These are phyloP conservation scores for Proliferodiscus dingleyae DNA, from an alignment of 2,329 filamentous ascomycete genomes.

Conservation along the genomic window DNA sequence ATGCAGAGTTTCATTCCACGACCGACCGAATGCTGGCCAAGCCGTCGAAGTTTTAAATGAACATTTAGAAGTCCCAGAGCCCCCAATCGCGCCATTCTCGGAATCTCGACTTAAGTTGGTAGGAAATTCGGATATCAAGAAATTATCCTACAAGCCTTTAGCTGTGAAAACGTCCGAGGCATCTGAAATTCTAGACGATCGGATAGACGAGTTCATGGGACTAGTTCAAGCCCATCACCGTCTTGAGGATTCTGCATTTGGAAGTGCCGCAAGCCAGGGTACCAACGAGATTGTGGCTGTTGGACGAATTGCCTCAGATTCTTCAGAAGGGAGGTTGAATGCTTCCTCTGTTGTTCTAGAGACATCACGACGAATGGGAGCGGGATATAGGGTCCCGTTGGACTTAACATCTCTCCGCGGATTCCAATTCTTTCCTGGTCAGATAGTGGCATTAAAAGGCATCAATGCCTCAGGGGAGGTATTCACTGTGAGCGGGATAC, in stretches of 20 bases:
- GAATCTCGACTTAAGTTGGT: constrained; percentile 80
- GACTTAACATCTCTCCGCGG: constrained; percentile 63
- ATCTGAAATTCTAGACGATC: constrained; percentile 88
- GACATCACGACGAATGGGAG: constrained; percentile 77
- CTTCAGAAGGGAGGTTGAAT: constrained; percentile 80
- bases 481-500: constrained; percentile 73
- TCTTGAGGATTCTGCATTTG: constrained; percentile 76
- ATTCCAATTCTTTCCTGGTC: constrained; percentile 89
- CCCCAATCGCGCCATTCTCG: constrained; percentile 65
- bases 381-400: constrained; percentile 74
- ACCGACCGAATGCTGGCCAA: constrained; percentile 75
- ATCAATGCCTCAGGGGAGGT: constrained; percentile 81
- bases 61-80: constrained; percentile 61
- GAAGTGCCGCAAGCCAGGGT: constrained; percentile 78
- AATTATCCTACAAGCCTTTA: constrained; percentile 86
- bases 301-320: constrained; percentile 86
- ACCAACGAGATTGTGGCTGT: constrained; percentile 85
- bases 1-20: constrained; percentile 61
- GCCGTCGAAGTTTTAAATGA: constrained; percentile 78
- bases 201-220: constrained; percentile 84
- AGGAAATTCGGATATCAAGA: constrained; percentile 82
- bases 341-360: constrained; percentile 81
- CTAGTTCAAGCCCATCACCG: constrained; percentile 69
- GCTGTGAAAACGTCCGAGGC: constrained; percentile 92
- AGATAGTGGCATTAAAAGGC: constrained; percentile 82